Evolutionary conservation across 225 moss, liverwort and hornwort species (phyloP).

Genomic region (Asterella californica): DNA sequence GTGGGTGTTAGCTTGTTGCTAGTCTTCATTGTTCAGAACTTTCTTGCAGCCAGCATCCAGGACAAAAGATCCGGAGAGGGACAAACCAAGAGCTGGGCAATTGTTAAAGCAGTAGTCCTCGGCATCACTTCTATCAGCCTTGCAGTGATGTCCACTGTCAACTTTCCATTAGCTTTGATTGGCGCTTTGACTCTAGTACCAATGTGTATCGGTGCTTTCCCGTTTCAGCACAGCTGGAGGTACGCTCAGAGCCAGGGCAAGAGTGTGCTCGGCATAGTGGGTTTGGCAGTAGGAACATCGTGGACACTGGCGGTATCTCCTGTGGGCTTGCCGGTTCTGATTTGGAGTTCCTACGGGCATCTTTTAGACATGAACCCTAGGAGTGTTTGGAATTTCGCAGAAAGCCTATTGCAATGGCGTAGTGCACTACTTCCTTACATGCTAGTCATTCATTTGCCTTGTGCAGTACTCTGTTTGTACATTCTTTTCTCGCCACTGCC

Average conservation of each 20-base stretch:
- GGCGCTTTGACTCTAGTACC: conserved; percentile 84
- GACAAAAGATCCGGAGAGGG: conserved; percentile 31
- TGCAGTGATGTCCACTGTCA: conserved; percentile 85
- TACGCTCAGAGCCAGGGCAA: conserved; percentile 25
- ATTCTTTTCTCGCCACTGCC: conserved; percentile 46
- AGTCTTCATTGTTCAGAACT: conserved; percentile 4
- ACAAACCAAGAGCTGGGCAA: conserved; percentile 57
- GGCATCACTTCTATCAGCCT: conserved; percentile 73
- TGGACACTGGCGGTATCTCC: conserved; percentile 58
- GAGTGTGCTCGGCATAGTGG: conserved; percentile 19
- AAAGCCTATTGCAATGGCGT: conserved; percentile 65
- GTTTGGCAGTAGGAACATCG: conserved; percentile 27
- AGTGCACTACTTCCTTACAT: conserved; percentile 80
- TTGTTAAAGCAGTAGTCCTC: conserved; percentile 65
- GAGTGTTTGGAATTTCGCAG: conserved; percentile 73
- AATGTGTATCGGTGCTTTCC: conserved; percentile 62
- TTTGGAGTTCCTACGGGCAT: conserved; percentile 37
- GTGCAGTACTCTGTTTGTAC: conserved; percentile 62
- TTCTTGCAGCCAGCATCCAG: conserved; percentile 22
- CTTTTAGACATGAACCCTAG: conserved; percentile 38
- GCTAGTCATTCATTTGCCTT: conserved; percentile 77
- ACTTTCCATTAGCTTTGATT: conserved; percentile 73
- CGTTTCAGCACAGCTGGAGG: conserved; percentile 45
- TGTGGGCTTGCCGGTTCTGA: conserved; percentile 47
- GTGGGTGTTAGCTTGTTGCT: conserved; percentile 35